Evolutionary conservation across 2,329 filamentous ascomycete species (phyloP), one percentile per base, ranked within the genome.

Genomic region (Aspergillus felis): DNA sequence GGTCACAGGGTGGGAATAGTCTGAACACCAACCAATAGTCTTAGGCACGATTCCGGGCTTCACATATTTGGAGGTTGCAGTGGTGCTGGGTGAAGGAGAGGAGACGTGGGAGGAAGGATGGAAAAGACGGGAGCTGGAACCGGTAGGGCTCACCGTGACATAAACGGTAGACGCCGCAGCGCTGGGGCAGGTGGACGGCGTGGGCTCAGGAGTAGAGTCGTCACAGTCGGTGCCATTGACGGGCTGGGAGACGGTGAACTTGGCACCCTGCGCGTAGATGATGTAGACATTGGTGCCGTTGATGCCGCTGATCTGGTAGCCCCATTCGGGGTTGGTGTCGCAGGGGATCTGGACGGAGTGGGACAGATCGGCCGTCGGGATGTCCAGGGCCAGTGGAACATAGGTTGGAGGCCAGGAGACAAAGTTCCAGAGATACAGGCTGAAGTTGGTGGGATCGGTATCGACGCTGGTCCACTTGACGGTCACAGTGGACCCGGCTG

Each of bases 261-360:
- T 72, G 50, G 69, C 66, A 27, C 74, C 74, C 67, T 78, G 75
- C 5, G 76, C 72, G 62, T 77, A 74, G 66, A 78, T 78, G 52
- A 77, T 69, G 61, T 75, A 78, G 61, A 76, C 71, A 64, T 78
- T 78, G 61, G 76, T 77, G 61, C 75, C 76, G 68, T 78, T 78
- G 68, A 78, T 77, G 61, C 74, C 76, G 61, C 76, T 78, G 66
- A 78, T 74, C 62, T 78, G 76, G 67, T 73, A 78, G 17, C 76
- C 76, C 54, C 66, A 73, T 55, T 71, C 71, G 51, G 64, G 66
- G 56, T 66, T 61, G 42, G 71, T 66, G 54, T 71, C 66, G 62
- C 76, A 78, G 20, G 76, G 76, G 24, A 78, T 67, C 4, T 70
- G 66, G 50, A 78, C 74, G n/a, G 68, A 61, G 61, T 61, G 54